Evolutionary conservation across 1,139 yeast genomes (phyloP), one percentile per base, ranked within the genome.

Genomic region (Keqinozyma sinolaborantium): DNA sequence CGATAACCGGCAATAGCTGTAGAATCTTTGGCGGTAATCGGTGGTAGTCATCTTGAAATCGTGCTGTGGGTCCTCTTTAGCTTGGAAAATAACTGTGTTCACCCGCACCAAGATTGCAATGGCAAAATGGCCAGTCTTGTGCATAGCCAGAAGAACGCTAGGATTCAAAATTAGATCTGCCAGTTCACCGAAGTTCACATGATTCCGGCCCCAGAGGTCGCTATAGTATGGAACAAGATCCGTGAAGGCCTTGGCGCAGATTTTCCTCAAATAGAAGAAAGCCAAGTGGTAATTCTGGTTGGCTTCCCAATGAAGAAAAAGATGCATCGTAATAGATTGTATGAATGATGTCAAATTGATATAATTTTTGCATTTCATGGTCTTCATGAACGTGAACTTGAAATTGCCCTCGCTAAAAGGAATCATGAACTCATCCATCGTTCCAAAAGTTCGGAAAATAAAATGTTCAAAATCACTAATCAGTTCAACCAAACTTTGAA

Each of bases 141-240:
- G 72, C 24, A 60, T 49, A 38, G 57, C 36, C 7, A 46, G 36
- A 31, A 60, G 54, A 3, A 63, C 26, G 3, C 52, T 33, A 2
- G 72, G 72, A 34, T 56, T 66, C 33, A 67, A 40, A 8, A 66
- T 48, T 30, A 65, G 45, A 41, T 64, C 70, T 0, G 72, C 54
- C 4, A 50, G 49, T 9, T 52, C 53, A 3, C 66, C 71, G 41
- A 67, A 65, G 34, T 58, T 53, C 3, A 42, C 35, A 20, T 49
- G 45, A 37, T 57, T 60, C 28, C 56, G 53, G 26, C 38, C 36
- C 28, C 64, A 47, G 25, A 68, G 45, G 11, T 53, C 52, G 32
- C 47, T 42, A 28, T 51, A 46, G n/a, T 47, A 49, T 3, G 68
- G 66, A 12, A 62, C 35, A 30, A 63, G 46, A 20, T 61, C 68